These are phyloP conservation scores for Botrytis hyacinthi DNA, from an alignment of 2,329 filamentous ascomycete genomes.

Conservation along the genomic window DNA sequence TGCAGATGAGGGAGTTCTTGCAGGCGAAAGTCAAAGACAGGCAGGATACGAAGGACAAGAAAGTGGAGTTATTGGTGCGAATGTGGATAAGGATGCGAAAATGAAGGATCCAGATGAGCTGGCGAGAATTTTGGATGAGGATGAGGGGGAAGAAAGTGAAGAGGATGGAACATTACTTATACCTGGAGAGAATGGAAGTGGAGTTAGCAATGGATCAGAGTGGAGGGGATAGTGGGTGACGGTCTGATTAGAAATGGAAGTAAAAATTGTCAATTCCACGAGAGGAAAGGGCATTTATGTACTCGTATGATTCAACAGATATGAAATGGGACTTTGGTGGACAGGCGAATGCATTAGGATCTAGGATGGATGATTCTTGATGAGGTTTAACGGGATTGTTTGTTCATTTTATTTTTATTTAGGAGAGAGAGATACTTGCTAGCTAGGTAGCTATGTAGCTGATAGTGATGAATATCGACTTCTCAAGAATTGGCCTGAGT, in stretches of 20 bases:
- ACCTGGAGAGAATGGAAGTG: neutral
- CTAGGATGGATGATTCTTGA: neutral
- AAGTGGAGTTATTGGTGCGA: conserved; percentile 45
- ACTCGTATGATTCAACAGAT: conserved; percentile 8
- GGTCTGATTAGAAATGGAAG: neutral
- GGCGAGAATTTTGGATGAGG: conserved; percentile 57
- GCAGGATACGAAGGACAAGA: conserved; percentile 43
- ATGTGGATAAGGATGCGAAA: conserved; percentile 60
- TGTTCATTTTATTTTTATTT: neutral
- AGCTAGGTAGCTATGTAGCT: neutral
- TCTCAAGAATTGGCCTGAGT: neutral
- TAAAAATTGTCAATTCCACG: neutral
- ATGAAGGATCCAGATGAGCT: conserved; percentile 67
- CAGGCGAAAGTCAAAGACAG: conserved; percentile 46
- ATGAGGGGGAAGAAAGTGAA: conserved; percentile 47
- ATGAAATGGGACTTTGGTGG: neutral
- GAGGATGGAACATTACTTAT: conserved; percentile 10
- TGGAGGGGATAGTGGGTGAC: conserved; percentile 8
- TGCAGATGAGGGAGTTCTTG: conserved; percentile 60
- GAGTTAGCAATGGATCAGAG: conserved; percentile 15
- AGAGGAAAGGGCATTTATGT: neutral
- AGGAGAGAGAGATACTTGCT: neutral
- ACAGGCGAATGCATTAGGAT: neutral
- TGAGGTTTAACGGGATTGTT: neutral
- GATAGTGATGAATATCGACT: neutral